Evolutionary conservation across 106 monocot genomes (phyloP), one percentile per base, ranked within the genome.

Genomic region (Alisma plantagoaquatica): DNA sequence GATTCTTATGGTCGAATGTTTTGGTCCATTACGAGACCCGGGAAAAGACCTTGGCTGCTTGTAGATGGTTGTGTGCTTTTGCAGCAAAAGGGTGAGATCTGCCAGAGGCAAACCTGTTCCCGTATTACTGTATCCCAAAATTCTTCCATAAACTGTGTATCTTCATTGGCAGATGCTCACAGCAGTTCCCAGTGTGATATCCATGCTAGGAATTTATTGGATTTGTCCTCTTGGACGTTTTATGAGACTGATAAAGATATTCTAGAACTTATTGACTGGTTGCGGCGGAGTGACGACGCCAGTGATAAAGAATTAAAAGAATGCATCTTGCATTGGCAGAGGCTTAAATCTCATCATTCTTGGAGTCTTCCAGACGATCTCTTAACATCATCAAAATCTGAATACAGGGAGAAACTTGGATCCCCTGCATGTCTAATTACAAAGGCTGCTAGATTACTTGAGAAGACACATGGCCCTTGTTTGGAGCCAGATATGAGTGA

Each of bases 291-390:
- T 60, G 90, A 90, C 54, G 74, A 77, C 33, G 72, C 74, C 48
- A n/a, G n/a, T n/a, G 98, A 98, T 53, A 74, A 52, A 54, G 98
- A 98, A 29, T 32, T 98, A 49, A 98, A 86, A 61, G 90, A 98
- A 26, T 48, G 42, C 41, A 85, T 90, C 43, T 71, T 86, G 63
- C 78, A 77, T 27, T 90, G 81, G 82, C 77, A 70, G 52, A 75
- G 76, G 44, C 43, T 78, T 58, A 23, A 41, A 28, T 60, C 64
- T 16, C 47, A 54, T 59, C 81, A 77, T n/a, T 54, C 43, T 10
- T 65, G 31, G 41, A 60, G 23, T 51, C 19, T 33, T 63, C 10
- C 29, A 60, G 31, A 57, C 63, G 68, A 53, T 67, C 25, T 53
- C 53, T 63, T 49, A 43, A 31, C 49, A 41, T 18, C 24, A 49